phyloP scores from a whole-genome alignment of 495 filamentous ascomycete genomes.

The Neurospora sp. region DNA sequence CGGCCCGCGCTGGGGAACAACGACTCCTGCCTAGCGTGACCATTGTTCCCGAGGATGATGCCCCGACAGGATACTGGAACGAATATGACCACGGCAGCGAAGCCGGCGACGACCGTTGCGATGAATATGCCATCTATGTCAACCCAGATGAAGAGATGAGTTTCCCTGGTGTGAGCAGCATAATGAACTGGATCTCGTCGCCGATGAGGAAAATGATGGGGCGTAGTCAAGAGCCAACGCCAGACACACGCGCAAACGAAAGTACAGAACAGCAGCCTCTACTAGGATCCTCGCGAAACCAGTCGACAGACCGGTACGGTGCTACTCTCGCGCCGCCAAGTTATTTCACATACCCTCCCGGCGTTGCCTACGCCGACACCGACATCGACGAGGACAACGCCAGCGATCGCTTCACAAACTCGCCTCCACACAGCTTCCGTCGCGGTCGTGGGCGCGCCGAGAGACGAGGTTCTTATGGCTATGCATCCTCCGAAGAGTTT shows the following conservation, averaged over 20 bases:
- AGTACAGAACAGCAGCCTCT: conserved; percentile 26
- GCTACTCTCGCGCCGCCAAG: background rate
- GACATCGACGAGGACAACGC: conserved; percentile 18
- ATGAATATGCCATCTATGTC: conserved; percentile 46
- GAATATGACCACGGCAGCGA: conserved; percentile 58
- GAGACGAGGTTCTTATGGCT: conserved; percentile 16
- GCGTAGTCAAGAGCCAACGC: background rate
- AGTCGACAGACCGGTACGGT: background rate
- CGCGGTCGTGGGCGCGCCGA: conserved; percentile 14
- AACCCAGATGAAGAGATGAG: conserved; percentile 37
- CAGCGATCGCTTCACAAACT: conserved; percentile 13
- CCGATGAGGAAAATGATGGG: conserved; percentile 34
- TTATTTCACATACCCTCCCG: conserved; percentile 14
- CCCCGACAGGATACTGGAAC: conserved; percentile 45
- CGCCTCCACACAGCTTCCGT: conserved; percentile 8
- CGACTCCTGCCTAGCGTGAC: conserved; percentile 9
- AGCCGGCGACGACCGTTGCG: conserved; percentile 30
- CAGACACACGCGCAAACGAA: background rate
- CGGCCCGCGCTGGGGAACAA: conserved; percentile 4
- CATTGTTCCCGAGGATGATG: conserved; percentile 7
- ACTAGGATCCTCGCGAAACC: conserved; percentile 13
- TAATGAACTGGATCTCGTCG: conserved; percentile 31
- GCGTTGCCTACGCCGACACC: conserved; percentile 13
- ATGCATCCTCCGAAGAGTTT: conserved; percentile 24
- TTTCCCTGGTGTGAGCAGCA: conserved; percentile 38